phyloP scores from a whole-genome alignment of 179 eudicot species.

The Gypsophila paniculata region DNA sequence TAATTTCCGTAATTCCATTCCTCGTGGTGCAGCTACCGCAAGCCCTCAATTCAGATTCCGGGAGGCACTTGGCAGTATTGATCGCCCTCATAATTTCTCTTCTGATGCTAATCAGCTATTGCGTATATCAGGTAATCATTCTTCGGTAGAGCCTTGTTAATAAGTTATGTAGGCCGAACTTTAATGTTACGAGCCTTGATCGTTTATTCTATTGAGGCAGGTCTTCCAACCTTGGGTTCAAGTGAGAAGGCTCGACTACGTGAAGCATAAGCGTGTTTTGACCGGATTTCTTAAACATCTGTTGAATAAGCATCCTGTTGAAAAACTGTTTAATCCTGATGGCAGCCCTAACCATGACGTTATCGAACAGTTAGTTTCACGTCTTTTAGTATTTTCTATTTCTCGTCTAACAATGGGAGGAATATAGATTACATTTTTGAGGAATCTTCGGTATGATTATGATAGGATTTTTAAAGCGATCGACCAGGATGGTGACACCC shows the following conservation, averaged over 20 bases:
- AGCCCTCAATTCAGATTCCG: conserved; percentile 39
- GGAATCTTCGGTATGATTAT: not conserved
- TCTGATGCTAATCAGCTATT: conserved; percentile 39
- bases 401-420: not conserved
- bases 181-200: not conserved
- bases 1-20: conserved; percentile 54
- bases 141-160: not conserved
- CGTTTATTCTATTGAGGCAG: conserved; percentile 19
- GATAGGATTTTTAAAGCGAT: conserved; percentile 45
- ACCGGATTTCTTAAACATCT: conserved; percentile 49
- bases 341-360: conserved; percentile 42
- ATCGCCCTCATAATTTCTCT: conserved; percentile 40
- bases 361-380: conserved; percentile 34
- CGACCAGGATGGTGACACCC: conserved; percentile 36
- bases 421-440: not conserved
- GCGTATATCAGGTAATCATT: conserved; percentile 39
- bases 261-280: conserved; percentile 45
- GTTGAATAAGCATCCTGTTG: conserved; percentile 42
- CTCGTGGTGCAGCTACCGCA: conserved; percentile 51
- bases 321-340: conserved; percentile 41
- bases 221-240: conserved; percentile 59
- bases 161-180: not conserved
- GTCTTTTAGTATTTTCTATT: not conserved
- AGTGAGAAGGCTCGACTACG: conserved; percentile 42
- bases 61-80: conserved; percentile 40